Conservation (phyloP, 2,329 filamentous ascomycete genomes). For the Aspergillus arachidicola region DNA sequence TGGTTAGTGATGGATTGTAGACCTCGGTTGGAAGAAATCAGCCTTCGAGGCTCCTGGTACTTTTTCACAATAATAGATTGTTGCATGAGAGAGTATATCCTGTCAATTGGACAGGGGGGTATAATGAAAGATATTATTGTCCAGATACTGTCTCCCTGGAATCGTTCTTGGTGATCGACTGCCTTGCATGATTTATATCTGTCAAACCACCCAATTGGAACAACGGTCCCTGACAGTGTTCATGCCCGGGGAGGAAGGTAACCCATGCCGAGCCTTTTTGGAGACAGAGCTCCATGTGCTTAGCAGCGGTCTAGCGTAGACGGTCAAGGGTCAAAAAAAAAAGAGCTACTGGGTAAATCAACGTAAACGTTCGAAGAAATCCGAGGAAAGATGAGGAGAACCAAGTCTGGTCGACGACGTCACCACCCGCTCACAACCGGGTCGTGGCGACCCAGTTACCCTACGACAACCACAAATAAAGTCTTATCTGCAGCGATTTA, state of each 20-base stretch:
- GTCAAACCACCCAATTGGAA: constrained; percentile 2
- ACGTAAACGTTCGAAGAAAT: not conserved
- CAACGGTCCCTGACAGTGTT: constrained; percentile 8
- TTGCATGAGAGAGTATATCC: not conserved
- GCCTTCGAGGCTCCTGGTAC: too few relatives aligned
- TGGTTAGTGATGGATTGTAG: too few relatives aligned
- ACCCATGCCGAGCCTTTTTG: not conserved
- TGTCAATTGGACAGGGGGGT: not conserved
- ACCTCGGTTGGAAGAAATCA: too few relatives aligned
- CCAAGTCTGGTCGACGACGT: constrained; percentile 19
- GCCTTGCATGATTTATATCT: constrained; percentile 4
- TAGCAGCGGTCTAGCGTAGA: not conserved
- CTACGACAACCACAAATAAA: not conserved
- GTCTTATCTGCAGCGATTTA: not conserved
- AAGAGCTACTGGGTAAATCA: not conserved
- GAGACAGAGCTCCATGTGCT: not conserved
- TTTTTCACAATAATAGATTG: not conserved
- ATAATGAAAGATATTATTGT: not conserved
- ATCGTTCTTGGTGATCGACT: not conserved
- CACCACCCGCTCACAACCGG: constrained; percentile 12
- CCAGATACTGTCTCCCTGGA: not conserved
- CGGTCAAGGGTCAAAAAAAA: not conserved
- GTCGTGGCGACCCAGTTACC: not conserved
- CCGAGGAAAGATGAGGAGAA: not conserved
- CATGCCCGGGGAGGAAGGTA: not conserved